Base-by-base conservation (phyloP, 148 eudicot species). In the Cornus kousa region DNA sequence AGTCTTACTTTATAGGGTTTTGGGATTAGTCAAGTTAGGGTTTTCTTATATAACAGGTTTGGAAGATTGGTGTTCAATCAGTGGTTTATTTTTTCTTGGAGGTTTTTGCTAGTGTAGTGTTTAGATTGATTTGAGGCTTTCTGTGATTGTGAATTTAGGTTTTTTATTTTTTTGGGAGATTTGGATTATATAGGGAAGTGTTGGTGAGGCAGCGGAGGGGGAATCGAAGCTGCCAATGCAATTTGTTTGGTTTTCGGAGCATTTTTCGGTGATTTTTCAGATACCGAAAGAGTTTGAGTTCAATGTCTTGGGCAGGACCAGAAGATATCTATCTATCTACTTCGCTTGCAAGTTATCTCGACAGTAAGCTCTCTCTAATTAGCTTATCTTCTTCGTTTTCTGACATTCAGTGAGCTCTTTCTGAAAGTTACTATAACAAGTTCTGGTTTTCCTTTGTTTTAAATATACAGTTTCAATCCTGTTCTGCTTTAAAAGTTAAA, bases 281-380 rank as follows among this genome's bases (percentile, higher is more conserved):
- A 78, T 75, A 74, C 80, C 85, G 84, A 80, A 84, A 79, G 67
- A 66, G 17, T 73, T 83, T 78, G 74, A 69, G 32, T 13, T 33
- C 85, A 80, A 94, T 92, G 98, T 91, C 98, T 87, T 95, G 98
- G 98, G 89, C 93, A 5, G 95, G 92, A 32, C 92, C 97, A 4
- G 98, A 93, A 75, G 98, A 95, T 85, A 81, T 93, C 72, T 88
- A 88, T 80, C 90, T 93, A 62, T 95, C 98, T 46, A 95, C 97
- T 74, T 95, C 98, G 46, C 94, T 95, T 75, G 98, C 98, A 66
- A 95, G 91, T 74, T 95, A 95, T 87, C 98, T 95, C 73, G 98
- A 95, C 78, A 95, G 98, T 95, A 75, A 86, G 85, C 78, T 68
- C 80, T 23, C 48, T 46, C 8, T n/a, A 4, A 37, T 77, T 39